Percentiles rank a stretch among this genome's conserved stretches.
Conservation (phyloP, 139 green algal species). For the Pleodorina starrii region DNA sequence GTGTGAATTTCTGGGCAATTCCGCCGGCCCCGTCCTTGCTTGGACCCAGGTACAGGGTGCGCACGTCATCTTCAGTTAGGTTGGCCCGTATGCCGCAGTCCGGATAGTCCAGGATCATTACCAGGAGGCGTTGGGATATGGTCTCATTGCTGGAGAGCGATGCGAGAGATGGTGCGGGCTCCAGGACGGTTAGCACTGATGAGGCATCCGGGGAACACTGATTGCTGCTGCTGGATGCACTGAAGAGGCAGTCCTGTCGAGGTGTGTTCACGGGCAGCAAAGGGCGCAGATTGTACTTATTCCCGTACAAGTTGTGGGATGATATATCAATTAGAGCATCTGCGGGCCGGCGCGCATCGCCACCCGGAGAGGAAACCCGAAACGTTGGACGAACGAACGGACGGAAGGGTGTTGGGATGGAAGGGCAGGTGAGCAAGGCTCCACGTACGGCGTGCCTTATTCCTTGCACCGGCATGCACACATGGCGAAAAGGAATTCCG, state of each 20-base stretch:
- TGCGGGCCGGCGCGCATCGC: too few species aligned
- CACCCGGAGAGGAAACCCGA: too few species aligned
- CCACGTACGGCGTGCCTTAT: neutral
- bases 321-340: too few species aligned
- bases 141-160: too few species aligned
- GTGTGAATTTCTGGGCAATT: neutral
- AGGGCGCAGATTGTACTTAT: too few species aligned
- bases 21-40: neutral
- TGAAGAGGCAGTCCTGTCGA: neutral
- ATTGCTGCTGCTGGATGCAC: neutral
- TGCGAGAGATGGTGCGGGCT: too few species aligned
- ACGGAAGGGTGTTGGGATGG: neutral
- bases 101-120: neutral
- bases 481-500: too few species aligned
- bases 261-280: neutral
- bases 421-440: neutral
- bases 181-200: too few species aligned
- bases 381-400: too few species aligned
- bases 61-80: neutral
- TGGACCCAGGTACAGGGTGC: neutral
- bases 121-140: neutral
- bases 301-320: too few species aligned
- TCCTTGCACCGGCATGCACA: neutral
- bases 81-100: neutral
- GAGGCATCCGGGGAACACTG: neutral